Evolutionary conservation across 73 alveolate species (phyloP), one percentile per base, ranked within the genome.

Genomic region (Paramecium pentaurelia): DNA sequence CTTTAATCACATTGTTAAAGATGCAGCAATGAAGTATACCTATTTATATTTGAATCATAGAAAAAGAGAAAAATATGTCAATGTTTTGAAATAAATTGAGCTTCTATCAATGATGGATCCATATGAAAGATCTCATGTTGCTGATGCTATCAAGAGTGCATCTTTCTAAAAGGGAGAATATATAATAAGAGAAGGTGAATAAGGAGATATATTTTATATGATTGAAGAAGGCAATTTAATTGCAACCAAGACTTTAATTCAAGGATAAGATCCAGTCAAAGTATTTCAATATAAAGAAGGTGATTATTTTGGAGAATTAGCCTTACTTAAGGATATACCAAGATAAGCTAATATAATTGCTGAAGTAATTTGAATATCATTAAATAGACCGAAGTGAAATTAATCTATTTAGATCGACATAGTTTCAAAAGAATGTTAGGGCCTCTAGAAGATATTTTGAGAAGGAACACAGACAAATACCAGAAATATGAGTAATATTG

Each of bases 251-350:
- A 95, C 97, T 30, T 96, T 97, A 16, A 96, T 90, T 51, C 94
- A 77, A 49, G 95, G 95, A 58, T 95, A 97, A n/a, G 97, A 97
- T 10, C 95, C 96, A 44, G 95, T 94, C 8, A 92, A 93, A 73
- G 98, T 96, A 20, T 93, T 94, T 91, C 93, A 92, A 68, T 97
- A 97, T 92, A 90, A 89, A 42, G 96, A 83, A 37, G 99, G 99
- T 3, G 99, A 96, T 75, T 97, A 96, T 94, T 97, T 97, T 58
- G 99, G 99, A 58, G 99, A 97, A 94, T 92, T 98, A 58, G 99
- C 99, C 45, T 93, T 97, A 20, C 86, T 97, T 27, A 96, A 96
- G 83, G 96, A 97, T 73, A 97, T 96, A 68, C 99, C 99, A 12
- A 94, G 99, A 94, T 97, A 98, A 37, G 99, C 99, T 27, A 97